Evolutionary conservation across 2,329 filamentous ascomycete species (phyloP).

Genomic region (Colletotrichum sp.): DNA sequence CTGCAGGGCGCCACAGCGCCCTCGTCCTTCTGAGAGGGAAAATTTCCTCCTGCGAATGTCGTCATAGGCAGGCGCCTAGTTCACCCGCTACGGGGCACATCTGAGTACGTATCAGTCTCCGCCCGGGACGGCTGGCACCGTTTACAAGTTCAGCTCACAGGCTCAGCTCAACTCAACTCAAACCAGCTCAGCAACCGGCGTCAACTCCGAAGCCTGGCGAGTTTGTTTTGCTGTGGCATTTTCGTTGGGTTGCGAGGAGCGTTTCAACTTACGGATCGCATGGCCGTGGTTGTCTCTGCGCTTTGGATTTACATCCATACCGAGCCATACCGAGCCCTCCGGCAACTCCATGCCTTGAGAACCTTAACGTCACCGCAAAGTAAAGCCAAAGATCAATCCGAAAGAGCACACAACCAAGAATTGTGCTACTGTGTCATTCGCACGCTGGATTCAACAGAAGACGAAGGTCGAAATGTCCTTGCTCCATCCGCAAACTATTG

Average conservation of each 20-base stretch:
- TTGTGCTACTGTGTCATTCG: background rate
- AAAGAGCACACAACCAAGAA: background rate
- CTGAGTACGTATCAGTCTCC: background rate
- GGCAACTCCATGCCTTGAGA: background rate
- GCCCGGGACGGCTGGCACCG: background rate
- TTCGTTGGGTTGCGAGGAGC: background rate
- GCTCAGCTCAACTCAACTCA: background rate
- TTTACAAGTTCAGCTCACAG: background rate
- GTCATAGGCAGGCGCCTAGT: slow-evolving; percentile 3
- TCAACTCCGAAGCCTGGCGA: background rate
- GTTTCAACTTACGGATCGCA: background rate
- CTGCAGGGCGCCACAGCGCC: slow-evolving; percentile 2
- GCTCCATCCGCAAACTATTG: background rate
- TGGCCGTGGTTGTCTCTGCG: background rate
- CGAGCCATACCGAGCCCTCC: slow-evolving; percentile 5
- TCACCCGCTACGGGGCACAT: background rate
- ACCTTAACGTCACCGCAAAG: background rate
- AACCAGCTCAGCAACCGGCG: background rate
- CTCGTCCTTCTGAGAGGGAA: background rate
- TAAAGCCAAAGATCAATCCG: background rate
- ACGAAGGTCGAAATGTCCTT: background rate
- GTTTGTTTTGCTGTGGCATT: background rate
- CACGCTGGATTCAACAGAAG: background rate
- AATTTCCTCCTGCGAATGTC: slow-evolving; percentile 10
- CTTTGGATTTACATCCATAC: background rate